These are phyloP conservation scores for Thalassiosira livingstoniorum DNA, from an alignment of 352 stramenopile species.

Conservation along the genomic window DNA sequence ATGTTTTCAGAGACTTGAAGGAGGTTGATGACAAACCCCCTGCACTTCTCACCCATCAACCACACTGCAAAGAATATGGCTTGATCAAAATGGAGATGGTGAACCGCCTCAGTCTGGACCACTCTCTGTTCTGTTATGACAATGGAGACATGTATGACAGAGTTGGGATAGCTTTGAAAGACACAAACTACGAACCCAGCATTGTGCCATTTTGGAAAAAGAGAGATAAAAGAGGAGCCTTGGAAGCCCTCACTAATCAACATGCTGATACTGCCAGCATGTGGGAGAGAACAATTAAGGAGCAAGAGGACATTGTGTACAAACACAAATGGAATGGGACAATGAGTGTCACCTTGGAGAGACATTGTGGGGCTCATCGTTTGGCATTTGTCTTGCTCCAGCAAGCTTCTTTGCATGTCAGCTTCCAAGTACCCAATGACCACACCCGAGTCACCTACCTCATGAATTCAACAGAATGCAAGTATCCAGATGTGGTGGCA, in stretches of 20 bases:
- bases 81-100: background rate
- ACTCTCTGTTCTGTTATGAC: background rate
- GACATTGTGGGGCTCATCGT: too few relatives aligned
- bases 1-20: background rate
- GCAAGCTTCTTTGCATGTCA: background rate
- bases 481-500: slow-evolving; percentile 34
- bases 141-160: background rate
- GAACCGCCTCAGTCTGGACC: background rate
- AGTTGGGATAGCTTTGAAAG: background rate
- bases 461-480: slow-evolving; percentile 18
- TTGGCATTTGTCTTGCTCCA: background rate
- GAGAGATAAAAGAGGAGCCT: background rate
- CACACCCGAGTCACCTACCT: background rate
- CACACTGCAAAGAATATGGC: background rate
- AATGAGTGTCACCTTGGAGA: background rate
- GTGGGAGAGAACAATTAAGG: background rate
- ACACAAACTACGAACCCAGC: background rate
- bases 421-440: background rate
- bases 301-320: background rate
- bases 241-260: background rate
- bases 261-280: background rate
- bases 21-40: background rate
- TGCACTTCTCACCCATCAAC: background rate
- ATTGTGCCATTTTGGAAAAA: background rate
- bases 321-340: background rate